These are phyloP conservation scores for Biscogniauxia mediterranea DNA, from an alignment of 2,329 filamentous ascomycete genomes.

Conservation along the genomic window DNA sequence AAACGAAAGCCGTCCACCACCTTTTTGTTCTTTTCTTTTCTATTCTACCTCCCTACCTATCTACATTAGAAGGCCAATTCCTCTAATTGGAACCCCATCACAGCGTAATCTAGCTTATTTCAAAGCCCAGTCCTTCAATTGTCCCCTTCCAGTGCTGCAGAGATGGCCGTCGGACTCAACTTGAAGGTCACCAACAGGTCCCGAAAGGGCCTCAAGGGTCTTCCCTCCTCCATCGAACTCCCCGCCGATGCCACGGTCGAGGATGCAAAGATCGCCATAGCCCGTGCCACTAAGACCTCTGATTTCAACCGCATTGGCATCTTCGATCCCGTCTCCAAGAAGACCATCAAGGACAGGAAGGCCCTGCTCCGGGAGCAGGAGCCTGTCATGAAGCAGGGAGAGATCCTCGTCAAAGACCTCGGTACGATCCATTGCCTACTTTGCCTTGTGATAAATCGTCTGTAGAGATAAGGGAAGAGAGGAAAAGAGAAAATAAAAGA, in stretches of 20 bases:
- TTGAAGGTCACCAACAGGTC: slow-evolving; percentile 31
- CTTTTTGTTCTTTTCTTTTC: too few species aligned
- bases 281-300: slow-evolving; percentile 47
- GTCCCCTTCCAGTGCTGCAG: background rate
- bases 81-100: too few species aligned
- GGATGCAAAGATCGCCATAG: slow-evolving; percentile 56
- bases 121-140: background rate
- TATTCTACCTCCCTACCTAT: too few species aligned
- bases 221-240: slow-evolving; percentile 52
- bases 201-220: slow-evolving; percentile 43
- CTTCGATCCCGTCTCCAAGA: slow-evolving; percentile 59
- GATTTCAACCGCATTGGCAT: slow-evolving; percentile 63
- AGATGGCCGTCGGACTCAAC: slow-evolving; percentile 22
- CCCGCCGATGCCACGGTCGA: slow-evolving; percentile 54
- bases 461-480: too few species aligned
- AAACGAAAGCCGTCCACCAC: background rate
- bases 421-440: slow-evolving; percentile 52
- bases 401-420: slow-evolving; percentile 87
- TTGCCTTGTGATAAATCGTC: background rate
- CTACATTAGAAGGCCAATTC: too few species aligned
- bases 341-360: slow-evolving; percentile 62
- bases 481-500: background rate
- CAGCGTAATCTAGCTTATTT: background rate
- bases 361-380: slow-evolving; percentile 50
- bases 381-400: slow-evolving; percentile 47